Evolutionary conservation across 2,329 filamentous ascomycete genomes (phyloP), one percentile per base, ranked within the genome.

Genomic region (Plenodomus lindquistii): DNA sequence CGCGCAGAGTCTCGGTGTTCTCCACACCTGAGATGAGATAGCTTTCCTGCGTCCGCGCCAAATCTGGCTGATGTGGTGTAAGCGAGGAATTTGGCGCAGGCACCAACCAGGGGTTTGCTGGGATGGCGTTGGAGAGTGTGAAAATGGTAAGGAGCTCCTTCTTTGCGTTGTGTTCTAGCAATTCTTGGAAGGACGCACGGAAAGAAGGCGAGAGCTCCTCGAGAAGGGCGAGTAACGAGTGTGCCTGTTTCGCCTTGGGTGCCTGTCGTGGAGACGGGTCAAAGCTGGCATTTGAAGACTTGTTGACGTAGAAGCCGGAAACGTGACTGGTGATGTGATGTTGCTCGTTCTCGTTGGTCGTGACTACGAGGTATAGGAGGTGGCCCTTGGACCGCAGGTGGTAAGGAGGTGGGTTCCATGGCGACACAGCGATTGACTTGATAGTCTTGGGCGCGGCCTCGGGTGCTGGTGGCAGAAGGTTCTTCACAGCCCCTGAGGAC

Each of bases 231-330:
- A 97, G 81, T 40, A 99, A 81, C 10, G 94, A 99, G 76, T 97
- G 94, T 2, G 91, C 85, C 16, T 85, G 82, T 61, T 84, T 81
- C 31, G 84, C 85, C 77, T 96, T 97, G 20, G 91, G 89, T 15
- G 87, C 81, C 29, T 85, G 80, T 55, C 88, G 85, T 6, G 92
- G 92, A 60, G 85, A 86, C 9, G 94, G 94, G 71, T 97, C 94
- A 65, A 99, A 99, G 75, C 94, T 97, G 75, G 83, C 84, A 75
- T 94, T 97, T 44, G 91, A 94, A 22, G 89, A 97, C 74, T 92
- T 96, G 81, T 96, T 99, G 66, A 97, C 88, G 72, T 87, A 99
- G 79, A 99, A 99, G 17, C 94, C 94, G 13, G 91, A 92, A 42
- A 96, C 88, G 65, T 97, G 91, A 13, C 90, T 85, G 9, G 95